Percentiles rank a stretch among this genome's conserved stretches.
Evolutionary conservation across 108 stramenopile species (phyloP).

Genomic region (Fragilaria radians): DNA sequence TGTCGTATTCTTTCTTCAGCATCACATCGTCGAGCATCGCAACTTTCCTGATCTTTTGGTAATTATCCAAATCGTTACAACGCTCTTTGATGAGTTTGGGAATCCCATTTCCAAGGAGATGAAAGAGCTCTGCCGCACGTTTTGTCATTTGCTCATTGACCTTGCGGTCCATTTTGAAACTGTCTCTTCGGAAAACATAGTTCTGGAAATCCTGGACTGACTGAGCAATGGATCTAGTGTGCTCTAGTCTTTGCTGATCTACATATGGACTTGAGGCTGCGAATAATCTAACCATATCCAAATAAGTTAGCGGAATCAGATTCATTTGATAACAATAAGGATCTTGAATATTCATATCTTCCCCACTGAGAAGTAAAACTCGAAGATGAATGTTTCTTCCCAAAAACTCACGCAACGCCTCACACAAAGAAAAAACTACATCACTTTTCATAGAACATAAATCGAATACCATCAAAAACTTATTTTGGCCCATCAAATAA

Average conservation of each 20-base stretch:
- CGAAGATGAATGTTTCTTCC: too few relatives aligned
- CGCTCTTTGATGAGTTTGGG: not conserved
- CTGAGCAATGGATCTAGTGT: not conserved
- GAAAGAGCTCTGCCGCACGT: not conserved
- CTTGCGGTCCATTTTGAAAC: not conserved
- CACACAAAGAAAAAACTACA: too few relatives aligned
- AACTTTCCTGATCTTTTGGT: not conserved
- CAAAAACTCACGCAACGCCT: too few relatives aligned
- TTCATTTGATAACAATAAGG: too few relatives aligned
- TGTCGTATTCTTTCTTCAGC: not conserved
- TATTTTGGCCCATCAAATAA: too few relatives aligned
- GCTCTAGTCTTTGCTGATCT: too few relatives aligned
- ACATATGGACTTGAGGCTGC: not conserved
- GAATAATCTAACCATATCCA: not conserved
- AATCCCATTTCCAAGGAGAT: not conserved
- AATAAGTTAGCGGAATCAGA: not conserved
- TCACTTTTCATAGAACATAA: too few relatives aligned
- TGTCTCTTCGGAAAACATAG: not conserved
- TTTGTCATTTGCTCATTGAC: not conserved
- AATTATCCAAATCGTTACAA: not conserved
- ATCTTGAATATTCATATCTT: too few relatives aligned
- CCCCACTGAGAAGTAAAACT: too few relatives aligned
- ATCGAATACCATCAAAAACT: too few relatives aligned
- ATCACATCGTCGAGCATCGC: not conserved
- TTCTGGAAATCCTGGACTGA: not conserved